phyloP scores from a whole-genome alignment of 495 filamentous ascomycete species.

The Zalerion maritima region DNA sequence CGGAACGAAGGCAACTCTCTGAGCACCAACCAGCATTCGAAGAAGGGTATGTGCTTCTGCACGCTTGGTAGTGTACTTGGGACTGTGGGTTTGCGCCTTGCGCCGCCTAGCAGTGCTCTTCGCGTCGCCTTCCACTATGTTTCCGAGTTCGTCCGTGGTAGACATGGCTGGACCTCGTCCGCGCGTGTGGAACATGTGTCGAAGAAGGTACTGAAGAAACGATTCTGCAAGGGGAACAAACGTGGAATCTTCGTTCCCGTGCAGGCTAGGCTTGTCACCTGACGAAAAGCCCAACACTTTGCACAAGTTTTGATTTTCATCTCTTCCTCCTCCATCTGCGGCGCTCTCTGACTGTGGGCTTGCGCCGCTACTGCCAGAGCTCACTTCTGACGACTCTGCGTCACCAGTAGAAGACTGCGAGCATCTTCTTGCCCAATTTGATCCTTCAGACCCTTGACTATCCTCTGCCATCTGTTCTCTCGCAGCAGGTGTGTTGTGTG shows the following conservation, averaged over 20 bases:
- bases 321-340: too few species aligned
- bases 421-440: not conserved
- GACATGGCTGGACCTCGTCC: conserved; percentile 10
- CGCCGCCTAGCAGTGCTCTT: not conserved
- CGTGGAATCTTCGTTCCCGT: conserved; percentile 1
- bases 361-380: not conserved
- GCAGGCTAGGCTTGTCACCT: not conserved
- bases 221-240: conserved; percentile 10
- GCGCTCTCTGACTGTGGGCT: too few species aligned
- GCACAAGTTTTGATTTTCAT: conserved; percentile 1
- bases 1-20: conserved; percentile 33
- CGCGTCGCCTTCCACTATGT: not conserved
- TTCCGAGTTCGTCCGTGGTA: conserved; percentile 3
- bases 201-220: conserved; percentile 15
- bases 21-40: conserved; percentile 24
- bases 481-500: not conserved
- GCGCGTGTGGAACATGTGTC: conserved; percentile 19
- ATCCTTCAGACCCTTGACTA: conserved; percentile 1
- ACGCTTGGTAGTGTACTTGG: not conserved
- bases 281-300: conserved; percentile 1
- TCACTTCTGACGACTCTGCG: not conserved
- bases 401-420: not conserved
- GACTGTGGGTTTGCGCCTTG: conserved; percentile 4
- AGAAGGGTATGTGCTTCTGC: not conserved
- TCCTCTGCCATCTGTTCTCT: too few species aligned